Base-by-base conservation (phyloP, 805 yeast species). In the Hanseniaspora occidentalis region DNA sequence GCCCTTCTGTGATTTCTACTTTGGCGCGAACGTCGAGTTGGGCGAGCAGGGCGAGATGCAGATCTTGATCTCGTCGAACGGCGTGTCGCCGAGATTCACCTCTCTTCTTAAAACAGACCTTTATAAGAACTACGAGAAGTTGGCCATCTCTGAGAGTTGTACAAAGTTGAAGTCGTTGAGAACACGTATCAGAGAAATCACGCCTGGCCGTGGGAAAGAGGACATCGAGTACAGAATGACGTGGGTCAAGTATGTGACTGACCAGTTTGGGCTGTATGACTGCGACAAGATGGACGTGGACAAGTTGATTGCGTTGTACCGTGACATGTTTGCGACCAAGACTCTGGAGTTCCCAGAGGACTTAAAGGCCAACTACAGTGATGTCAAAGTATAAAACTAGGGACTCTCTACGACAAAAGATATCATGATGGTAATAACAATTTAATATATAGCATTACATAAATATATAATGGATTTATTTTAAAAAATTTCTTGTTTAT, bases 1-100 rank as follows among this genome's bases (percentile, higher is more conserved):
- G 8, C 51, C 53, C 2, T 37, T 57, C 14, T 60, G 64, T 44
- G 60, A 57, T 40, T 53, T 57, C 18, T 58, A 54, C 39, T 60
- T 60, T 42, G 64, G 64, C 6, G 58, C 62, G 18, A 56, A 58
- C 35, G 40, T 52, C 9, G 48, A 45, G n/a, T 39, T 51, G 8
- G 54, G 47, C 10, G 44, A 33, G 4, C 41, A 40, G 13, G 38
- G 43, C n/a, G 35, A 29, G 19, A 27, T 51, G 31, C 54, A 52
- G 35, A 23, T 55, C 13, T 39, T 58, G 47, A 50, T 58, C 10
- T 50, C 55, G 16, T 52, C 60, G 13, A 57, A 60, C 35, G 63
- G 64, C 2, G 45, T 51, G 25, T 51, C 57, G 3, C 64, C 64
- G 5, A 38, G 62, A 18, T 58, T 53, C 35, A 53, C 56, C 3